Percentiles rank a stretch among this genome's conserved stretches.
Evolutionary conservation across 23 red algal genomes (phyloP).

Genomic region (Gracilaria vermiculophylla): DNA sequence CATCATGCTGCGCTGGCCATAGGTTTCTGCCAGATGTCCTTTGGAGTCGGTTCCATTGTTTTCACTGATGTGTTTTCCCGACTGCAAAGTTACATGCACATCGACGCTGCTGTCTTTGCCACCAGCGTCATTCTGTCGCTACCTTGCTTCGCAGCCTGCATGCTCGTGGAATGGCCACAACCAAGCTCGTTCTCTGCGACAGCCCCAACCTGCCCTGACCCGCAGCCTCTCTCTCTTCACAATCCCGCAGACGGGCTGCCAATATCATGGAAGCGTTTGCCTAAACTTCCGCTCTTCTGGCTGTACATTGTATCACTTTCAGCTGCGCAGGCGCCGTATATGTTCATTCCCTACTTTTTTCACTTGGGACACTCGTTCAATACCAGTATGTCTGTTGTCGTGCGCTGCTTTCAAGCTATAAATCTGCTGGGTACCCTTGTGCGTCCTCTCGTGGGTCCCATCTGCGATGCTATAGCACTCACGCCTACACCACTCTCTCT

Average conservation of each 20-base stretch:
- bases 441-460: not conserved
- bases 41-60: constrained; percentile 12
- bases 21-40: constrained; percentile 21
- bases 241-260: not conserved
- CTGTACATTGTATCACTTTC: not conserved
- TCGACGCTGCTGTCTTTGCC: not conserved
- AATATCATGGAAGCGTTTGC: constrained; percentile 29
- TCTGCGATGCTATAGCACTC: not conserved
- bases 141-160: not conserved
- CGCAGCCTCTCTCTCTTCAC: not conserved
- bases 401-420: constrained; percentile 6
- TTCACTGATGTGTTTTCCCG: constrained; percentile 8
- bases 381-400: not conserved
- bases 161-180: constrained; percentile 26
- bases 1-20: not conserved
- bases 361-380: not conserved
- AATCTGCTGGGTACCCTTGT: not conserved
- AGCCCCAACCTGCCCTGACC: not conserved
- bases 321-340: not conserved
- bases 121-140: not conserved
- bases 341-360: constrained; percentile 38
- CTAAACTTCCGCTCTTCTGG: not conserved
- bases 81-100: not conserved
- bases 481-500: not conserved
- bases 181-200: not conserved